Evolutionary conservation across 2,329 filamentous ascomycete species (phyloP).

Genomic region (Clarireedia hainanense): DNA sequence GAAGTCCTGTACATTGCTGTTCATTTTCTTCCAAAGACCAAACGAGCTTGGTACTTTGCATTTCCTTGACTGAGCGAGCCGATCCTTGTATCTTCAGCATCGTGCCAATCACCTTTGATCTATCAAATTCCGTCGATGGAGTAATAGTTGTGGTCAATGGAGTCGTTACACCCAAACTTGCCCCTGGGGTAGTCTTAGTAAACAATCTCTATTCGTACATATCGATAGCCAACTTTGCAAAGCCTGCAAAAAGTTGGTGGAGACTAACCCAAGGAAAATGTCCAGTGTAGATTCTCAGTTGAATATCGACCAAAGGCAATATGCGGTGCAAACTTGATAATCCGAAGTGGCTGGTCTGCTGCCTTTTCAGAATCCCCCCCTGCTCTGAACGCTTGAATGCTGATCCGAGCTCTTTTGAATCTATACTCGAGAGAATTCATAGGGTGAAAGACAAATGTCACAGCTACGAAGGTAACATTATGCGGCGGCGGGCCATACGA

Average conservation of each 20-base stretch:
- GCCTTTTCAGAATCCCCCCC: not conserved
- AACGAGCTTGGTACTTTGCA: slow-evolving; percentile 6
- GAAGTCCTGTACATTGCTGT: slow-evolving; percentile 5
- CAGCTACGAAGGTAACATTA: slow-evolving; percentile 1
- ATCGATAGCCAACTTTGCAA: too few species aligned
- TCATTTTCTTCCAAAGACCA: slow-evolving; percentile 7
- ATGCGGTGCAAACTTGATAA: slow-evolving; percentile 5
- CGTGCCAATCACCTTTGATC: slow-evolving; percentile 2
- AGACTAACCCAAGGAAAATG: slow-evolving; percentile 2
- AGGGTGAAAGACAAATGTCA: slow-evolving; percentile 4
- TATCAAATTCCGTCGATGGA: slow-evolving; percentile 3
- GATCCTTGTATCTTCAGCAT: slow-evolving; percentile 8
- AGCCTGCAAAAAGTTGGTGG: too few species aligned
- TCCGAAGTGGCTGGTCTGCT: not conserved
- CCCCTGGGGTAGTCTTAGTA: not conserved
- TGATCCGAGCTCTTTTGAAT: slow-evolving; percentile 1
- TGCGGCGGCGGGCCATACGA: not conserved
- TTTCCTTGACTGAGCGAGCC: not conserved
- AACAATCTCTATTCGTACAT: not conserved
- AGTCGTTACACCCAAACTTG: not conserved
- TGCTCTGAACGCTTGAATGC: not conserved
- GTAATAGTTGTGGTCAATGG: slow-evolving; percentile 1
- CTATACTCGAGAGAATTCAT: slow-evolving; percentile 3
- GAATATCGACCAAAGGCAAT: slow-evolving; percentile 6
- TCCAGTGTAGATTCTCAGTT: slow-evolving; percentile 5